phyloP scores from a whole-genome alignment of 352 stramenopile species.

The Bremia lactucae region DNA sequence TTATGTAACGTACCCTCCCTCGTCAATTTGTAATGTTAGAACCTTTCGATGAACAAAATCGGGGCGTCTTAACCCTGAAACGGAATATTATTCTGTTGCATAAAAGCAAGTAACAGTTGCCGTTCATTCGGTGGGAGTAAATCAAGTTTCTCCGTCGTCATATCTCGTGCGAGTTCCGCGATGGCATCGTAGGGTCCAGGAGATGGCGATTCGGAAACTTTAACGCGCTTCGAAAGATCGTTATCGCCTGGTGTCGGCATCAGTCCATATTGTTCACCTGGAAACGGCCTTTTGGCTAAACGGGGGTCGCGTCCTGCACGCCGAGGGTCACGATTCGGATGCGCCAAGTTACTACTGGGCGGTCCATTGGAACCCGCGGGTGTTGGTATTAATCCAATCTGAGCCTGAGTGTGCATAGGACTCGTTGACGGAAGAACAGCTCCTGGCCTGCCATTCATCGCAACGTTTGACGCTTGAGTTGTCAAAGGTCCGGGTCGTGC shows the following conservation, averaged over 20 bases:
- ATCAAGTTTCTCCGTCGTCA: constrained; percentile 74
- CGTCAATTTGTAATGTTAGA: no score
- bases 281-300: constrained; percentile 32
- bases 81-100: constrained; percentile 77
- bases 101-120: constrained; percentile 68
- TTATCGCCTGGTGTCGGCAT: constrained; percentile 13
- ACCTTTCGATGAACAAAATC: no score
- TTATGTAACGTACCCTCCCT: background rate
- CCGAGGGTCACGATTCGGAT: constrained; percentile 40
- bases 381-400: constrained; percentile 23
- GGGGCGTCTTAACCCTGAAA: constrained; percentile 21
- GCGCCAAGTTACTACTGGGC: constrained; percentile 18
- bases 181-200: constrained; percentile 47
- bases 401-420: constrained; percentile 16
- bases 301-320: constrained; percentile 43
- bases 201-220: constrained; percentile 6
- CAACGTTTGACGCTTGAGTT: constrained; percentile 18
- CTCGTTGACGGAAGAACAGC: constrained; percentile 15
- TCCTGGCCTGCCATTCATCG: constrained; percentile 12
- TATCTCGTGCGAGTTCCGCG: constrained; percentile 60
- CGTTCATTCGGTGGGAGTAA: constrained; percentile 68
- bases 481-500: constrained; percentile 41
- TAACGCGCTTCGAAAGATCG: constrained; percentile 20
- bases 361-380: constrained; percentile 13
- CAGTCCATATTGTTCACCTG: constrained; percentile 11